Evolutionary conservation across 2,329 filamentous ascomycete species (phyloP).

Genomic region (Aureobasidium sp.): DNA sequence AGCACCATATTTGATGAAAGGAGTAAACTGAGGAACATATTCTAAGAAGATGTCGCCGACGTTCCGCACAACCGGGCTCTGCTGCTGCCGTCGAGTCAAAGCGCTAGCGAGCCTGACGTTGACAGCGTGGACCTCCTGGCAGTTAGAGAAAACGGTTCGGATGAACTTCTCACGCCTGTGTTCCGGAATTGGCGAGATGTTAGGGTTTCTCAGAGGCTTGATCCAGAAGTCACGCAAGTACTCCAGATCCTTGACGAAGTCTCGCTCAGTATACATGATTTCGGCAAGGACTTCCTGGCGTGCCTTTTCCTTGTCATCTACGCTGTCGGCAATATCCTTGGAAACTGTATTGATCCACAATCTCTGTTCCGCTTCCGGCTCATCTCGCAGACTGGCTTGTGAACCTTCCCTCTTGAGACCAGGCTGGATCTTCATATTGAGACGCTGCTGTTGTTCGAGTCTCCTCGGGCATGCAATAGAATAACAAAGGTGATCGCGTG

Average conservation of each 20-base stretch:
- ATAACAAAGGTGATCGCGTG: slow-evolving; percentile 89
- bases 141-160: slow-evolving; percentile 90
- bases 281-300: slow-evolving; percentile 97
- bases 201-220: slow-evolving; percentile 72
- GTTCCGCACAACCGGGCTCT: slow-evolving; percentile 78
- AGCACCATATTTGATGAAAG: slow-evolving; percentile 92
- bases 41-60: slow-evolving; percentile 93
- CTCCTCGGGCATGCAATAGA: slow-evolving; percentile 93
- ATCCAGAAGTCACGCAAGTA: slow-evolving; percentile 99
- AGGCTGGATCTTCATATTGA: slow-evolving; percentile 89
- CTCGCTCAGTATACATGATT: slow-evolving; percentile 95
- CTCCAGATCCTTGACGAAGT: slow-evolving; percentile 98
- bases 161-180: slow-evolving; percentile 85
- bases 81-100: slow-evolving; percentile 85
- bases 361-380: slow-evolving; percentile 91
- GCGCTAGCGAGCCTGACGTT: slow-evolving; percentile 82
- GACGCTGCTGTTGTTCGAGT: slow-evolving; percentile 85
- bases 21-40: slow-evolving; percentile 84
- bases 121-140: slow-evolving; percentile 86
- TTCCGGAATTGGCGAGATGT: slow-evolving; percentile 78
- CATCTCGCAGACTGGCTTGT: slow-evolving; percentile 68
- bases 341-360: slow-evolving; percentile 98
- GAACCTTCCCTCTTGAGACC: slow-evolving; percentile 70
- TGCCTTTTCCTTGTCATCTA: slow-evolving; percentile 90
- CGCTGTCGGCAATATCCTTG: slow-evolving; percentile 84